Base-by-base conservation (phyloP, 2,329 filamentous ascomycete genomes). In the Fusarium albosuccineum region DNA sequence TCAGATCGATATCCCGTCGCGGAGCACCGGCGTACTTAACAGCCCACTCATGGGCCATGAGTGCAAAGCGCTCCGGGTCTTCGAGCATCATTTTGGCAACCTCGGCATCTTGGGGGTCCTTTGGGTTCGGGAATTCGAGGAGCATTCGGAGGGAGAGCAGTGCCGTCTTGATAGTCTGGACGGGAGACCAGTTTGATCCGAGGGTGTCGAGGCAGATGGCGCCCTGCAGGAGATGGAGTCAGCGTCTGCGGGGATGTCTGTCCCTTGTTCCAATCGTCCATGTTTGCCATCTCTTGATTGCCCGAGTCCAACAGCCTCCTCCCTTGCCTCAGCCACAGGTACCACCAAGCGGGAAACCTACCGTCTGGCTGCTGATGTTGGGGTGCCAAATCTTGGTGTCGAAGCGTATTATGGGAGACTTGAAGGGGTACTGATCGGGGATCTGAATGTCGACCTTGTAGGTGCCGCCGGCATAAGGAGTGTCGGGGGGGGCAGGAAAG, bases 201-300 rank as follows among this genome's bases (percentile, higher is more conserved):
- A 99, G 87, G 0, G 94, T 98, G 77, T 99, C 96, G 56, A 99
- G 89, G 76, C 96, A 99, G 77, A 99, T 99, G 27, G 94, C 95
- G 57, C 96, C 96, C 93, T 98, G 66, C 7, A 41, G n/a, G 40
- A 34, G 9, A 34, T n/a, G 45, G 3, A 16, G 62, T 72, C 52
- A 75, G 58, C 50, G 46, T 39, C 29, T 42, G 55, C n/a, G 14
- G 14, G 13, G 6, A 30, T 40, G 10, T 33, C 9, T 27, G 7
- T 33, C 30, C 4, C 2, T 33, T 11, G 5, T 8, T 11, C 30
- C 30, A 33, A 11, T 9, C 30, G 3, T 22, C 22, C 22, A 22
- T 22, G 22, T 27, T 33, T 33, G 14, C 9, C 10, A 13, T 29
- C 14, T 51, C 9, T 27, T 14, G 22, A 7, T 27, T 13, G 9